Evolutionary conservation across 2,329 filamentous ascomycete genomes (phyloP).

Genomic region (Alternaria rosae): DNA sequence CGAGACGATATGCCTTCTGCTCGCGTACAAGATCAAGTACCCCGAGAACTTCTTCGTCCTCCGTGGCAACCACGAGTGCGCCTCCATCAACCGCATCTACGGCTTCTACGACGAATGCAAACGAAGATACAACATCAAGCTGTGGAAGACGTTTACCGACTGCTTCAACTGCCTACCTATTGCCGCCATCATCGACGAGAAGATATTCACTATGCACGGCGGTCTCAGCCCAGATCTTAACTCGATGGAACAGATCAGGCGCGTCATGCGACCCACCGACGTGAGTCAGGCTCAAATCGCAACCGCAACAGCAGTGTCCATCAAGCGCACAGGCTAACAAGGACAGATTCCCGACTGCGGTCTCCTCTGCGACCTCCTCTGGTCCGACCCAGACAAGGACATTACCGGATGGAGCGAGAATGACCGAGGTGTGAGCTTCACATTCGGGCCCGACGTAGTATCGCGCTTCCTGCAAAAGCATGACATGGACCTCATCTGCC

Average conservation of each 20-base stretch:
- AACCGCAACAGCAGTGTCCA: constrained; percentile 25
- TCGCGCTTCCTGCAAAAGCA: constrained; percentile 98
- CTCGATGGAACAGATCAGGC: constrained; percentile 99
- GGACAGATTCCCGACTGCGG: constrained; percentile 94
- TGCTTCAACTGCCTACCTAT: constrained; percentile 99
- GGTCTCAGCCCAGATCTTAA: constrained; percentile 96
- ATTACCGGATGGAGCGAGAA: constrained; percentile 99
- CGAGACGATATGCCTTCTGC: constrained; percentile 94
- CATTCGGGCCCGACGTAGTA: constrained; percentile 96
- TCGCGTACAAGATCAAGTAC: constrained; percentile 99
- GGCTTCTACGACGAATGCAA: constrained; percentile 99
- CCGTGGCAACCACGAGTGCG: constrained; percentile 98
- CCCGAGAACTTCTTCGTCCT: constrained; percentile 99
- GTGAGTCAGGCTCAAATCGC: constrained; percentile 65
- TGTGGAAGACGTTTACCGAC: constrained; percentile 99
- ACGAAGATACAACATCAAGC: constrained; percentile 97
- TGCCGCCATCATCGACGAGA: constrained; percentile 98
- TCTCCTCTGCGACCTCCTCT: constrained; percentile 94
- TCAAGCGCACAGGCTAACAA: constrained; percentile 49
- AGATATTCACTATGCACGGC: constrained; percentile 99
- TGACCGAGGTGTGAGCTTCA: constrained; percentile 97
- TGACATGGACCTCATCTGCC: constrained; percentile 99
- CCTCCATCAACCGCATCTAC: constrained; percentile 98
- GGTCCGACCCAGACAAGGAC: constrained; percentile 99
- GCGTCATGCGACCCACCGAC: constrained; percentile 98